Conservation (phyloP, 1,139 yeast species). For the Maudiozyma humilis region DNA sequence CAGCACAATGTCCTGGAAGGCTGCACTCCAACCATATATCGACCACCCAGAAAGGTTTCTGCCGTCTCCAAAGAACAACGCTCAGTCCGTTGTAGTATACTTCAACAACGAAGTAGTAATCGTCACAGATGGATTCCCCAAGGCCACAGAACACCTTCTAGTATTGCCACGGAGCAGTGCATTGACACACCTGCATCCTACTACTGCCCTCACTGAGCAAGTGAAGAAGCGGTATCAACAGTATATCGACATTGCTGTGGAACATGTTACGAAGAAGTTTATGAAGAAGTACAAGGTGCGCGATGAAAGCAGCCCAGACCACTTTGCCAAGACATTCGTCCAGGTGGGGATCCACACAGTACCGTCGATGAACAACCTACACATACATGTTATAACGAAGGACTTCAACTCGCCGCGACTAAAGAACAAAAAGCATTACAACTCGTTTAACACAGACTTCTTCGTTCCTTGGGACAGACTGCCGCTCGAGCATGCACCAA, state of each 20-base stretch:
- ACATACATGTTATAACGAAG: conserved; percentile 61
- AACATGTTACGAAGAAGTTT: conserved; percentile 36
- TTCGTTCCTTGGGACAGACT: conserved; percentile 48
- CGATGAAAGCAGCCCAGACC: conserved; percentile 19
- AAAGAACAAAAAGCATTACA: conserved; percentile 61
- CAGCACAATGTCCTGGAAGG: conserved; percentile 19
- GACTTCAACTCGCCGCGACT: conserved; percentile 50
- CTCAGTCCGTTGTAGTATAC: conserved; percentile 28
- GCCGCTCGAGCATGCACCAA: conserved; percentile 26
- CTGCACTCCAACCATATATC: conserved; percentile 32
- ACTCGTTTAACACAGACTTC: conserved; percentile 59
- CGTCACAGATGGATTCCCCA: conserved; percentile 56
- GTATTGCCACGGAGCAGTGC: conserved; percentile 46
- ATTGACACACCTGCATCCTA: conserved; percentile 44
- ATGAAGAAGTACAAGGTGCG: conserved; percentile 13
- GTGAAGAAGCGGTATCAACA: conserved; percentile 31
- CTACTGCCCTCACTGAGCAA: conserved; percentile 40
- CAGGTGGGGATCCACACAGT: conserved; percentile 59
- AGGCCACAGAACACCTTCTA: conserved; percentile 52
- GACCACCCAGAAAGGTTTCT: conserved; percentile 31
- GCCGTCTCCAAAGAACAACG: conserved; percentile 13
- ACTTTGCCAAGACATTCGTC: conserved; percentile 35
- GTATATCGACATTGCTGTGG: conserved; percentile 41
- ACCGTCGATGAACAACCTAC: conserved; percentile 64
- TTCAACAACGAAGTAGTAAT: conserved; percentile 49